Percentiles rank a stretch among this genome's conserved stretches.
Conservation (phyloP, 1,139 yeast species). For the Suhomyces guaymorum region DNA sequence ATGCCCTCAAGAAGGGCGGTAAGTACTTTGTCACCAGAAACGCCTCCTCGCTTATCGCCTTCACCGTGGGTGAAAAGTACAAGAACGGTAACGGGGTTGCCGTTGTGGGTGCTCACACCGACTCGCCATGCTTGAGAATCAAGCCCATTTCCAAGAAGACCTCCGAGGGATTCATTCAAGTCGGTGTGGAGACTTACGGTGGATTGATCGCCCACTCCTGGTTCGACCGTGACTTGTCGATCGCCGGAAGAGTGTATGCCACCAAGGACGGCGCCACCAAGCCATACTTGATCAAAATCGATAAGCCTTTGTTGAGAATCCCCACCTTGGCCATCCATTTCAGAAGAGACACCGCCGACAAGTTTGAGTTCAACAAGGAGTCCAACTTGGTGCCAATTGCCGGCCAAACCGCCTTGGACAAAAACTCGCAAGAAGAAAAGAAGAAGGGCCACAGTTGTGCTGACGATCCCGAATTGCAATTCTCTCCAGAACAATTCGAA, state of each 20-base stretch:
- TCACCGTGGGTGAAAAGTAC: conserved; percentile 75
- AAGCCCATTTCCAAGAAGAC: conserved; percentile 83
- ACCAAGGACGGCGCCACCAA: conserved; percentile 50
- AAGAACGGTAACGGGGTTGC: conserved; percentile 82
- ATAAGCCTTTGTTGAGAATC: conserved; percentile 82
- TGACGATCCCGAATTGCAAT: conserved; percentile 45
- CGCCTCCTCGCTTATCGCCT: conserved; percentile 85
- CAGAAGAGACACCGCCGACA: conserved; percentile 70
- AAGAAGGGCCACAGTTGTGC: conserved; percentile 40
- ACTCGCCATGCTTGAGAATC: conserved; percentile 87
- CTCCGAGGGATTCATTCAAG: conserved; percentile 78
- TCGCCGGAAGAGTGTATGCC: conserved; percentile 90
- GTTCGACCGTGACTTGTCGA: conserved; percentile 90
- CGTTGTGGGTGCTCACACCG: conserved; percentile 93
- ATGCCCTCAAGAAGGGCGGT: conserved; percentile 51
- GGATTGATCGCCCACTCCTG: conserved; percentile 92
- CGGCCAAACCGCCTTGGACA: conserved; percentile 56
- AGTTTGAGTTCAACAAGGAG: conserved; percentile 89
- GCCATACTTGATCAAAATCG: conserved; percentile 73
- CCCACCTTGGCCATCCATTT: conserved; percentile 95
- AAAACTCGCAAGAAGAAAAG: conserved; percentile 23
- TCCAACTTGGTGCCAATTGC: conserved; percentile 84
- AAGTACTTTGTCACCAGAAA: conserved; percentile 85
- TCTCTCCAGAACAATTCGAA: conserved; percentile 57
- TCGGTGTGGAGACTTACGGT: conserved; percentile 94